Base-by-base conservation (phyloP, 108 stramenopile genomes). In the Thalassiosira profunda region DNA sequence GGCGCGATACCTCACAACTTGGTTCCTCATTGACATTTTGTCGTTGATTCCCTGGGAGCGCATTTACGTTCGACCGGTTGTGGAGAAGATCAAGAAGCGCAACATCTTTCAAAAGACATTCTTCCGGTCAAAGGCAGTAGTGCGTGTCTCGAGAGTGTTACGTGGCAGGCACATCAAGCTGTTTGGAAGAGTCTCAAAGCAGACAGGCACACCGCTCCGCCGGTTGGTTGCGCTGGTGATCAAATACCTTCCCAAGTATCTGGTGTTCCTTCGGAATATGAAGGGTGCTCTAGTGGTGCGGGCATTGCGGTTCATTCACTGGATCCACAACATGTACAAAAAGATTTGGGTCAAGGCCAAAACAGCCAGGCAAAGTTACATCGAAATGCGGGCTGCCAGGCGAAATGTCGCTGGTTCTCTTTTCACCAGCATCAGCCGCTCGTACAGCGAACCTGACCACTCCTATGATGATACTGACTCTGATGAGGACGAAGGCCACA, bases 191-290 rank as follows among this genome's bases (percentile, higher is more conserved):
- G 87, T 90, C 23, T 85, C 88, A 2, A 79, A 80, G 42, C 85
- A 81, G 40, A 86, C 89, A n/a, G 88, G 89, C 6, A 81, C 78
- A 15, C 58, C 74, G 5, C 59, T 77, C 12, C 73, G 72, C 29
- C 75, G 88, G 10, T 57, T 94, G 58, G 70, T 94, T 7, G 70
- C 55, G 14, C 37, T 91, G 26, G 55, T 91, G 15, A 90, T 94
- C 80, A 86, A 88, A 49, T 94, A 94, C 66, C 61, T 91, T 45
- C 93, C 93, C 4, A 94, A 91, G 74, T 94, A 94, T 61, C 18
- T 86, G 18, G 20, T 94, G 37, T 94, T 90, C 63, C 42, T 84
- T 56, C 83, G 86, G 29, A 88, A 94, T 60, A 94, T 91, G 90
- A 86, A 83, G 53, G 84, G 82, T 7, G 88, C 88, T 4, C 15